These are phyloP conservation scores for Trichoderma endophyticum DNA, from an alignment of 2,329 filamentous ascomycete genomes.

Conservation along the genomic window DNA sequence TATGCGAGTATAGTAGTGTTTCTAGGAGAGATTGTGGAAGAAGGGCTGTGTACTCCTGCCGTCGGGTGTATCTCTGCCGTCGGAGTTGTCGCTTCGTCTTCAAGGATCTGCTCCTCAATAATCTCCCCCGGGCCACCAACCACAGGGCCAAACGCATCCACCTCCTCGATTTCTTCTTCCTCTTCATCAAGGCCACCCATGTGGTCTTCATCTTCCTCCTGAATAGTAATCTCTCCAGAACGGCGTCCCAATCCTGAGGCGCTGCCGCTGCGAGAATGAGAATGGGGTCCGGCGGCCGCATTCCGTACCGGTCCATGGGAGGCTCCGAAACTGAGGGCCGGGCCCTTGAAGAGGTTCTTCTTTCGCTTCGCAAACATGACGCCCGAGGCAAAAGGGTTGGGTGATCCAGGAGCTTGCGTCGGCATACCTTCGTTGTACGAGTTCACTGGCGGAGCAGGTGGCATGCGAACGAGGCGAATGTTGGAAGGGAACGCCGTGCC, in stretches of 20 bases:
- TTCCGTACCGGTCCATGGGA: slow-evolving; percentile 39
- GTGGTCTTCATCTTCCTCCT: slow-evolving; percentile 60
- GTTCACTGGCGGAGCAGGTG: slow-evolving; percentile 48
- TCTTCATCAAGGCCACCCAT: slow-evolving; percentile 41
- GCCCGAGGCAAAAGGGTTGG: slow-evolving; percentile 56
- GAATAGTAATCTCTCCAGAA: slow-evolving; percentile 72
- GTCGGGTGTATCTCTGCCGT: neutral
- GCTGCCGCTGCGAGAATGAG: slow-evolving; percentile 58
- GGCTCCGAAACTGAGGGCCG: slow-evolving; percentile 57
- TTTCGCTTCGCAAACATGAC: slow-evolving; percentile 80
- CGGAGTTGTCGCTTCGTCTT: slow-evolving; percentile 36
- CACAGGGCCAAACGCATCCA: slow-evolving; percentile 57
- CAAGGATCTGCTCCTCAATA: slow-evolving; percentile 47
- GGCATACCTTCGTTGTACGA: slow-evolving; percentile 60
- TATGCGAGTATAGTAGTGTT: neutral
- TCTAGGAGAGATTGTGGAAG: slow-evolving; percentile 4
- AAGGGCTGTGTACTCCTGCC: neutral
- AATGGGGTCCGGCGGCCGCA: slow-evolving; percentile 39
- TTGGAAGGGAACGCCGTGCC: slow-evolving; percentile 74
- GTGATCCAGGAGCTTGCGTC: slow-evolving; percentile 48
- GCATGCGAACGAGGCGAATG: slow-evolving; percentile 72
- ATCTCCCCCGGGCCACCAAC: slow-evolving; percentile 42
- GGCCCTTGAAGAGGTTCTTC: slow-evolving; percentile 78
- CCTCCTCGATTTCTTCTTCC: slow-evolving; percentile 52
- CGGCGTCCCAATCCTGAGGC: slow-evolving; percentile 60